Percentiles rank a stretch among this genome's conserved stretches.
phyloP scores from a whole-genome alignment of 208 protist genomes.

The Trypanosoma avium region DNA sequence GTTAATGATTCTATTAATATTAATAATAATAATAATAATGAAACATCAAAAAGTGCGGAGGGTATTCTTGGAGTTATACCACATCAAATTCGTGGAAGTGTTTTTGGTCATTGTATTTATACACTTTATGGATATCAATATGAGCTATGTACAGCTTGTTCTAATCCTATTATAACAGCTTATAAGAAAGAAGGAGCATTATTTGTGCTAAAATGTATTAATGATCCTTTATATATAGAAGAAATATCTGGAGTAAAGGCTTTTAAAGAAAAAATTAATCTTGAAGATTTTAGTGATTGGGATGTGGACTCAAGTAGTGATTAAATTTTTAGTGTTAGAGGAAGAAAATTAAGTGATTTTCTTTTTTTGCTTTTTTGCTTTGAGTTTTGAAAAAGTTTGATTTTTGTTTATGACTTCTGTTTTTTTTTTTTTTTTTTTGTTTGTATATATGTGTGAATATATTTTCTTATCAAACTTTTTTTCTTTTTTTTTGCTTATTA shows the following conservation, averaged over 20 bases:
- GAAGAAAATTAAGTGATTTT: not conserved
- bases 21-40: conserved; percentile 17
- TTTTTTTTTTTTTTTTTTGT: conserved; percentile 15
- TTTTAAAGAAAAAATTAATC: conserved; percentile 53
- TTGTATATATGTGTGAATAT: not conserved
- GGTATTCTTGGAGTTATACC: conserved; percentile 77
- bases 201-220: conserved; percentile 93
- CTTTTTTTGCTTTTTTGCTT: not conserved
- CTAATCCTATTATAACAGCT: conserved; percentile 56
- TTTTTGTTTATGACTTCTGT: conserved; percentile 4
- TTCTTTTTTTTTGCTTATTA: not conserved
- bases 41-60: conserved; percentile 1
- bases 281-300: conserved; percentile 20
- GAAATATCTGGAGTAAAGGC: conserved; percentile 69
- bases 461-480: not conserved
- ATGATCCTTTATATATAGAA: conserved; percentile 82
- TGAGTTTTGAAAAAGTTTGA: conserved; percentile 10
- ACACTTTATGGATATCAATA: conserved; percentile 78
- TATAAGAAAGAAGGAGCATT: conserved; percentile 72
- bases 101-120: conserved; percentile 71
- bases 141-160: conserved; percentile 94
- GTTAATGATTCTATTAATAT: not conserved
- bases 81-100: conserved; percentile 89
- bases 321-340: conserved; percentile 4
- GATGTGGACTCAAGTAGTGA: conserved; percentile 15